Percentiles rank a stretch among this genome's conserved stretches.
These are phyloP conservation scores for Stagonosporopsis cucurbitacearum DNA, from an alignment of 2,329 filamentous ascomycete species.

Conservation along the genomic window DNA sequence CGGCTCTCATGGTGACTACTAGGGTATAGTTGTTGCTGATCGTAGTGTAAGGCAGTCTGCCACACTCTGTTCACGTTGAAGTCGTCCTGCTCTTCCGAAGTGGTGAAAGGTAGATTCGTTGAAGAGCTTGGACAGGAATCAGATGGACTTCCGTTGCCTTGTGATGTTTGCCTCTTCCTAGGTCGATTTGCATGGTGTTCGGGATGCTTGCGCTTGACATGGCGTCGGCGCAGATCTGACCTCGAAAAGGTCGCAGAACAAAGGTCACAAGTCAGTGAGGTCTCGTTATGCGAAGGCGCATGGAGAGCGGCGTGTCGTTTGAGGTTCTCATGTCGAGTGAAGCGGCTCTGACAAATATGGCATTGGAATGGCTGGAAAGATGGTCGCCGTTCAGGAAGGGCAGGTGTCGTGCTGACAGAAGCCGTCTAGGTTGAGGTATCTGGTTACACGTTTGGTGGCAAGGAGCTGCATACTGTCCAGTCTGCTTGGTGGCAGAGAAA, in stretches of 20 bases:
- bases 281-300: constrained; percentile 14
- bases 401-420: constrained; percentile 3
- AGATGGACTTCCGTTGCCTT: neutral
- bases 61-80: constrained; percentile 2
- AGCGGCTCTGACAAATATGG: constrained; percentile 27
- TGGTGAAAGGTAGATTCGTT: neutral
- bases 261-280: constrained; percentile 23
- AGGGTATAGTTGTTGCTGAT: neutral
- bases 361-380: constrained; percentile 30
- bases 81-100: constrained; percentile 1
- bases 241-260: constrained; percentile 29
- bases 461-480: constrained; percentile 1
- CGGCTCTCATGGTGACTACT: neutral
- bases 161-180: constrained; percentile 13
- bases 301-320: constrained; percentile 30
- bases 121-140: neutral
- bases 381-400: constrained; percentile 2
- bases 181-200: constrained; percentile 13
- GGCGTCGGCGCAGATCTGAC: constrained; percentile 27
- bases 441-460: neutral
- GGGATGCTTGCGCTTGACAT: constrained; percentile 29
- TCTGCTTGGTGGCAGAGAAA: constrained; percentile 1
- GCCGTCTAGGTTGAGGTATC: neutral
- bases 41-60: neutral
- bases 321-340: constrained; percentile 32